A percentile compares a stretch with the other conserved stretches of the same genome.
These are phyloP conservation scores for Podospora anserina DNA, from an alignment of 495 filamentous ascomycete genomes.

Conservation along the genomic window DNA sequence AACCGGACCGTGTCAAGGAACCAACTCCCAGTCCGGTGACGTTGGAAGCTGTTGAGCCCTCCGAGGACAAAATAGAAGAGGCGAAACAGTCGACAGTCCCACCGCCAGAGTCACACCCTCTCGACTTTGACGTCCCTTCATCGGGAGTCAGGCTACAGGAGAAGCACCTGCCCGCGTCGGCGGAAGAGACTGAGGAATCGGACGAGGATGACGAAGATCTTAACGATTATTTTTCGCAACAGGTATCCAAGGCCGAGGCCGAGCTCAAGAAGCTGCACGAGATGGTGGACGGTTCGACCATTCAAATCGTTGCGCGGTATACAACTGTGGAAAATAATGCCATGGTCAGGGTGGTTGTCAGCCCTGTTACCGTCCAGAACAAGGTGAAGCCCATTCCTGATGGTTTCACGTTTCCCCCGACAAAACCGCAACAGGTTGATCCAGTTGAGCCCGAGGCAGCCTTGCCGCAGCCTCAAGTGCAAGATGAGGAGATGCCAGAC, in stretches of 20 bases:
- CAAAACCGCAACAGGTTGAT: conserved; percentile 14
- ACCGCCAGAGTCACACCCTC: background rate
- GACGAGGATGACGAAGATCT: conserved; percentile 50
- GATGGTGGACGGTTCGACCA: conserved; percentile 24
- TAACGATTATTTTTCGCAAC: conserved; percentile 47
- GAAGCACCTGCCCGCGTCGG: background rate
- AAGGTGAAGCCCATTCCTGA: conserved; percentile 20
- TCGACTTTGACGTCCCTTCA: background rate
- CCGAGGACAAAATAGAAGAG: background rate
- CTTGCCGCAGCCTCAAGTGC: background rate
- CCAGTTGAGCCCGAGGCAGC: background rate
- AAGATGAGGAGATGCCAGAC: conserved; percentile 15
- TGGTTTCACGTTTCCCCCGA: conserved; percentile 23
- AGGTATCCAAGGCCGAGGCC: conserved; percentile 42
- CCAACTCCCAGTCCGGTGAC: conserved; percentile 5
- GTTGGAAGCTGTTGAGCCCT: conserved; percentile 2
- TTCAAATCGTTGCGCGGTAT: conserved; percentile 30
- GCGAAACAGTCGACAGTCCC: background rate
- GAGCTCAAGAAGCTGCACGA: conserved; percentile 42
- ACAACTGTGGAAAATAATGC: conserved; percentile 35
- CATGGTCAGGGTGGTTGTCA: conserved; percentile 34
- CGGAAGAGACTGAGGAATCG: conserved; percentile 25
- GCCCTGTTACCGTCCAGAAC: conserved; percentile 8
- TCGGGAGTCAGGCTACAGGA: background rate
- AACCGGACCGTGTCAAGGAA: background rate